These are phyloP conservation scores for Polyplosphaeria fusca DNA, from an alignment of 495 filamentous ascomycete genomes.

Conservation along the genomic window DNA sequence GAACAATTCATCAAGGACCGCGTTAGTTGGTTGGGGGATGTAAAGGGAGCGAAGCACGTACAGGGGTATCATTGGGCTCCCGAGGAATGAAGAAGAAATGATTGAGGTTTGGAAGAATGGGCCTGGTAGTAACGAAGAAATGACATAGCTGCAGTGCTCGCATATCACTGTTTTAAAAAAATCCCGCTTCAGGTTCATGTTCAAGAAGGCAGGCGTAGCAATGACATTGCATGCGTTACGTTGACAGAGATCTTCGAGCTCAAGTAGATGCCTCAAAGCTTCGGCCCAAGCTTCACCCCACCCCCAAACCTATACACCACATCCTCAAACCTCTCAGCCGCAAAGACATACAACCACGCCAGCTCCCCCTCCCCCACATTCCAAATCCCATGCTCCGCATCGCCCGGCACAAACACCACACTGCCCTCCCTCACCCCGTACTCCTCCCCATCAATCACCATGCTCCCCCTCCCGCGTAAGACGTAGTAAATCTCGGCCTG, in stretches of 20 bases:
- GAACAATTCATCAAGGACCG: constrained; percentile 19
- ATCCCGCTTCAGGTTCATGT: no score
- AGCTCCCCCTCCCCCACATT: constrained; percentile 2
- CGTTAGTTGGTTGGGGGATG: constrained; percentile 6
- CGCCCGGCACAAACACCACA: constrained; percentile 18
- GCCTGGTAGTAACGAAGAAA: no score
- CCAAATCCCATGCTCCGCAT: constrained; percentile 15
- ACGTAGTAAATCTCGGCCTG: constrained; percentile 20
- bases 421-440: constrained; percentile 11
- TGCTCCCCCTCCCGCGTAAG: neutral
- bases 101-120: no score
- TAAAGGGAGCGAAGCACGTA: constrained; percentile 12
- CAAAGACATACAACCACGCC: constrained; percentile 21
- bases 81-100: no score
- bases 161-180: no score
- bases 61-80: constrained; percentile 1
- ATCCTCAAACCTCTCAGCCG: constrained; percentile 8
- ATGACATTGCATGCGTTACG: no score
- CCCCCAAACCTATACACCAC: constrained; percentile 14
- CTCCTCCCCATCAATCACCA: constrained; percentile 14
- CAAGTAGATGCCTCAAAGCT: no score
- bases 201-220: no score
- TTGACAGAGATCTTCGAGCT: no score
- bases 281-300: no score
- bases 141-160: no score